phyloP scores from a whole-genome alignment of 148 eudicot genomes.

The Salicornia ramosissima region DNA sequence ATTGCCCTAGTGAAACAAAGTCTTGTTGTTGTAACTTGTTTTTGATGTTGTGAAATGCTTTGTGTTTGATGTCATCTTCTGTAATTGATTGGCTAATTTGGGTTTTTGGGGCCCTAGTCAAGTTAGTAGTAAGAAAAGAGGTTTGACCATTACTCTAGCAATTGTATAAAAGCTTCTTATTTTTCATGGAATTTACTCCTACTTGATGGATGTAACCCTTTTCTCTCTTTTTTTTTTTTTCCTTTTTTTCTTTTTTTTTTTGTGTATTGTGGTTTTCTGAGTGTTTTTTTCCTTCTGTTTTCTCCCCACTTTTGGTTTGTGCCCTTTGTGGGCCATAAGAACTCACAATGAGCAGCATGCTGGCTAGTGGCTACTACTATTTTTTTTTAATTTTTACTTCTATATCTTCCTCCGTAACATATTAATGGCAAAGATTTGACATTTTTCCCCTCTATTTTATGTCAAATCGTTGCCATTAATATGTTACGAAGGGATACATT shows the following conservation, averaged over 20 bases:
- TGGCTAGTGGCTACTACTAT: too few species aligned
- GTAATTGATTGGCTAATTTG: slow-evolving; percentile 12
- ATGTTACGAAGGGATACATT: too few species aligned
- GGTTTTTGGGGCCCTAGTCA: slow-evolving; percentile 1
- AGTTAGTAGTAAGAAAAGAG: slow-evolving; percentile 23
- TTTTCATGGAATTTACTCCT: slow-evolving; percentile 9
- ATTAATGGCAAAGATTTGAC: too few species aligned
- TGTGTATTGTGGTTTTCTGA: neutral
- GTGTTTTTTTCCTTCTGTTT: too few species aligned
- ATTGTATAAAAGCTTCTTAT: slow-evolving; percentile 15
- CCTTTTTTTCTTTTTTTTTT: too few species aligned
- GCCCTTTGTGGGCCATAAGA: too few species aligned
- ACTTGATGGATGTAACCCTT: slow-evolving; percentile 8
- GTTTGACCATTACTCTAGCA: slow-evolving; percentile 18
- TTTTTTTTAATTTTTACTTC: too few species aligned
- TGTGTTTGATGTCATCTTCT: slow-evolving; percentile 16
- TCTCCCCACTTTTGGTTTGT: too few species aligned
- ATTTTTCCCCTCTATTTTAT: too few species aligned
- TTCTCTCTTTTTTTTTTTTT: neutral
- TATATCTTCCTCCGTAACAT: too few species aligned
- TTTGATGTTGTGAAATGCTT: slow-evolving; percentile 13
- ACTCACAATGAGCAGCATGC: neutral
- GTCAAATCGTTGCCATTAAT: too few species aligned
- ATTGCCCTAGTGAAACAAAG: slow-evolving; percentile 31
- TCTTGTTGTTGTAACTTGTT: slow-evolving; percentile 36